Evolutionary conservation across 257 asterid genomes (phyloP).

Genomic region (Nicotiana tomentosiformis): DNA sequence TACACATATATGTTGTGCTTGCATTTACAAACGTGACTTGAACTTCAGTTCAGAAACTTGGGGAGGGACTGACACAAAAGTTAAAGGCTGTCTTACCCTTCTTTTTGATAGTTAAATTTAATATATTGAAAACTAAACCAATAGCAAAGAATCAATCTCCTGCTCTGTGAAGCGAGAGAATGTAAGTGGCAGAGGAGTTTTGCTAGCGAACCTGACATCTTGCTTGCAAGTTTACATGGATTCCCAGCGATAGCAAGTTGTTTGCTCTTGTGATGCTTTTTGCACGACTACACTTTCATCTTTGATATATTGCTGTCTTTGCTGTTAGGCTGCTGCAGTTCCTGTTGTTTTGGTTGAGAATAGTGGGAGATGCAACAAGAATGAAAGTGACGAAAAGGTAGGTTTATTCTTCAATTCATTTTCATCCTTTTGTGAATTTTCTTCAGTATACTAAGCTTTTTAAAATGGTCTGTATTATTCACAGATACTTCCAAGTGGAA

Average conservation of each 20-base stretch:
- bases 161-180: background rate
- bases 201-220: background rate
- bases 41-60: background rate
- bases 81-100: background rate
- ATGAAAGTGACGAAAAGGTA: conserved; percentile 88
- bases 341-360: conserved; percentile 95
- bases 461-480: conserved; percentile 1
- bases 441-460: background rate
- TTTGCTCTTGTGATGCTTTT: background rate
- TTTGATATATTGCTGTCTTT: conserved; percentile 2
- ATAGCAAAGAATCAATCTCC: background rate
- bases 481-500: conserved; percentile 80
- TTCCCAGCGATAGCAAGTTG: background rate
- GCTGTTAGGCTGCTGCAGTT: conserved; percentile 44
- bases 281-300: background rate
- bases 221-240: background rate
- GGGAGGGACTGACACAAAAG: background rate
- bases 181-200: background rate
- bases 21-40: background rate
- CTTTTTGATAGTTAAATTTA: background rate
- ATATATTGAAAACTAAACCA: background rate
- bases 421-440: background rate
- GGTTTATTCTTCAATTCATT: background rate
- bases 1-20: background rate
- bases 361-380: conserved; percentile 93